phyloP scores from a whole-genome alignment of 192 early-diverging fungal genomes.

The Backusella luteola region DNA sequence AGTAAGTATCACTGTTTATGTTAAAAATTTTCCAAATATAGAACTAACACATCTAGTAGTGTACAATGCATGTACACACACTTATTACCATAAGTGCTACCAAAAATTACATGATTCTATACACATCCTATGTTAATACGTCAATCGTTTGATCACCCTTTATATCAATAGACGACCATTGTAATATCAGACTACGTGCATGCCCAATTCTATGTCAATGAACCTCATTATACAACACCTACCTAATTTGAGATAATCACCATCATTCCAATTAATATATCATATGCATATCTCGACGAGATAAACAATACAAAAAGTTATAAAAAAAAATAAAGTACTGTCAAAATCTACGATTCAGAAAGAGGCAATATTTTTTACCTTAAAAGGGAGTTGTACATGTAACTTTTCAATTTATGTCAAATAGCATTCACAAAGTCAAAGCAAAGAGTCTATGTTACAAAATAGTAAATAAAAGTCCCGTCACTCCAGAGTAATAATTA shows the following conservation, averaged over 20 bases:
- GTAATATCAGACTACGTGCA: no score
- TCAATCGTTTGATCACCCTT: no score
- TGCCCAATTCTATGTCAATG: no score
- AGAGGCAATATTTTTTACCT: neutral
- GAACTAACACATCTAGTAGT: no score
- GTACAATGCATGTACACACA: no score
- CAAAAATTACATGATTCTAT: no score
- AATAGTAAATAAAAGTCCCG: neutral
- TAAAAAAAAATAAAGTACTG: neutral
- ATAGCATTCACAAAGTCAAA: neutral
- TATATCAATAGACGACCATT: no score
- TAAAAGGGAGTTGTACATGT: neutral
- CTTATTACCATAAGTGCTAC: no score
- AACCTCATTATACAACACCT: no score
- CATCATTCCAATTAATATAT: neutral
- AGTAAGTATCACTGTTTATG: no score
- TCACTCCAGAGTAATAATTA: neutral
- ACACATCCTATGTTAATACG: no score
- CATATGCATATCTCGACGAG: neutral
- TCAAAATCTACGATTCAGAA: neutral
- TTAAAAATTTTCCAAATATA: no score
- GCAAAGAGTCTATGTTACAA: neutral
- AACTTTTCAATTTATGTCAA: neutral
- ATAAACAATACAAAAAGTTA: neutral
- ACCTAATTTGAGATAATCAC: neutral